Percentiles rank a stretch among this genome's conserved stretches.
Evolutionary conservation across 208 protist species (phyloP).

Genomic region (Leptomonas pyrrhocoris): DNA sequence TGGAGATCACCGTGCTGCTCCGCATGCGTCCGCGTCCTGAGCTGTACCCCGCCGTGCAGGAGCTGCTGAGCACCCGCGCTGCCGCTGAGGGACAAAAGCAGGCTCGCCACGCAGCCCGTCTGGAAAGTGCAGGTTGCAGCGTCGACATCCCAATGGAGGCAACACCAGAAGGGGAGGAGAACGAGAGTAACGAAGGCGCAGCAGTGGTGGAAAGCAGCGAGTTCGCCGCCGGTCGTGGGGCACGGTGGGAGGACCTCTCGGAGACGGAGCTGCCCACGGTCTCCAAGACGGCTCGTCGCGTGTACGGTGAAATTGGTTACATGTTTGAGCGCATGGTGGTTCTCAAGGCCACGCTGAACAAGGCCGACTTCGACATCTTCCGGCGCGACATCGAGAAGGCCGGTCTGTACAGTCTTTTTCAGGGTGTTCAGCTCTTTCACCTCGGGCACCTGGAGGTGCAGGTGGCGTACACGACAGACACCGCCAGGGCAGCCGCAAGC

Average conservation of each 20-base stretch:
- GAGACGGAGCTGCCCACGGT: constrained; percentile 30
- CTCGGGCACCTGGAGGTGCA: constrained; percentile 35
- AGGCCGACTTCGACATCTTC: constrained; percentile 43
- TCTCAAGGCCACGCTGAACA: constrained; percentile 32
- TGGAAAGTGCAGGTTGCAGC: neutral
- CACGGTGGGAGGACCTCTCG: constrained; percentile 22
- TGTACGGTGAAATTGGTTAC: constrained; percentile 73
- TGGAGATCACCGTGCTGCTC: constrained; percentile 76
- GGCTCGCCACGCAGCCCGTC: neutral
- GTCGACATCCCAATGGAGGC: neutral
- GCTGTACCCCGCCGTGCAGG: constrained; percentile 38
- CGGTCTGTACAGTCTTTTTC: constrained; percentile 67
- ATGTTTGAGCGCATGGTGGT: constrained; percentile 61
- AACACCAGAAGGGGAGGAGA: neutral
- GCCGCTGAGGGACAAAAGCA: constrained; percentile 5
- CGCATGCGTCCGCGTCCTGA: constrained; percentile 51
- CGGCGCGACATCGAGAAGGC: constrained; percentile 30
- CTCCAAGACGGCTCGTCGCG: constrained; percentile 32
- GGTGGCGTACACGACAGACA: constrained; percentile 6
- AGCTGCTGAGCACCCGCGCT: constrained; percentile 42
- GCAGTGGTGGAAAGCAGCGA: neutral
- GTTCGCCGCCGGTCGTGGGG: neutral
- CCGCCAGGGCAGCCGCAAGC: constrained; percentile 2
- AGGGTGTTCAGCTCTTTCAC: constrained; percentile 47
- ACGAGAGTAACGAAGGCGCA: neutral